Percentiles rank a stretch among this genome's conserved stretches.
Evolutionary conservation across 768 basidiomycete species (phyloP).

Genomic region (Hortiboletus campestris): DNA sequence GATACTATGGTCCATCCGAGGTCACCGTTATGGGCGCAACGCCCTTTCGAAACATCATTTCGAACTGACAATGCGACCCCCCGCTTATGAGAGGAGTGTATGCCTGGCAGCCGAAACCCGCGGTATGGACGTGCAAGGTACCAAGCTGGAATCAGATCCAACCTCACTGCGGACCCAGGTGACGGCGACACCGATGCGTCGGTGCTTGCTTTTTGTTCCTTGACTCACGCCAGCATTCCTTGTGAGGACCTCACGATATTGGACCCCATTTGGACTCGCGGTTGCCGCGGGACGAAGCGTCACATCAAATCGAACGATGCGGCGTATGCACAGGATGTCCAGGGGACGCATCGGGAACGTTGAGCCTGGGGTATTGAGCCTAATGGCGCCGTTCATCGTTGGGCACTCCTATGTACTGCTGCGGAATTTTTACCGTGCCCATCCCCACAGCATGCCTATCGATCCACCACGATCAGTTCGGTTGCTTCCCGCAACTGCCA

Average conservation of each 20-base stretch:
- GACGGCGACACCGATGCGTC: neutral
- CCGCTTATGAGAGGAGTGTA: constrained; percentile 7
- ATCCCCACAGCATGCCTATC: constrained; percentile 18
- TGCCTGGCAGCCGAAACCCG: constrained; percentile 13
- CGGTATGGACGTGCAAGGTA: constrained; percentile 13
- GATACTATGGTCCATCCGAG: constrained; percentile 8
- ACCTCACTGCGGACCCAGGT: constrained; percentile 4
- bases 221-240: constrained; percentile 9
- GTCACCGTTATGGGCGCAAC: neutral
- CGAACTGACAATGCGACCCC: constrained; percentile 6
- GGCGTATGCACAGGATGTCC: constrained; percentile 9
- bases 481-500: constrained; percentile 9
- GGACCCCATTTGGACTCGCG: constrained; percentile 13
- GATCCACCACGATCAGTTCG: constrained; percentile 13
- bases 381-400: constrained; percentile 11
- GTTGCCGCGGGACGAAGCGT: constrained; percentile 6
- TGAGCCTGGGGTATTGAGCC: constrained; percentile 9
- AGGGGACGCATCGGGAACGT: constrained; percentile 13
- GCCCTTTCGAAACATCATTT: neutral
- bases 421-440: constrained; percentile 4
- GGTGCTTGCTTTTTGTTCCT: neutral
- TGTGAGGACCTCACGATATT: constrained; percentile 5
- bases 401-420: constrained; percentile 9
- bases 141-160: constrained; percentile 13
- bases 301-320: constrained; percentile 5